These are phyloP conservation scores for Akanthomyces dipterigenus DNA, from an alignment of 2,329 filamentous ascomycete genomes.

Conservation along the genomic window DNA sequence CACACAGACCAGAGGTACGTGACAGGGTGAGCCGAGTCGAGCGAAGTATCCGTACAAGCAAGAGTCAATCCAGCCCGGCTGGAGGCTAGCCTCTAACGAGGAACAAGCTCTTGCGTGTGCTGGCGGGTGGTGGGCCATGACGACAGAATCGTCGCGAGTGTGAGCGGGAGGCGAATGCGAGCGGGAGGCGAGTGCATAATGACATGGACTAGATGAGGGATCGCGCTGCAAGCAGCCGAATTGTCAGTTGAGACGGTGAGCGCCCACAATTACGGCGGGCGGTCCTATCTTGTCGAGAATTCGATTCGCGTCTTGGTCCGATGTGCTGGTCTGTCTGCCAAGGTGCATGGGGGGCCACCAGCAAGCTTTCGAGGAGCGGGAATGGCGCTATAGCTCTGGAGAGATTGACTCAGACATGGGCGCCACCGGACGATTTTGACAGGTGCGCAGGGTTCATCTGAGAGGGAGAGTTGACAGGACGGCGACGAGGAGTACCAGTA, in stretches of 20 bases:
- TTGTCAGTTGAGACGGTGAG: background rate
- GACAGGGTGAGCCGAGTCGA: conserved; percentile 5
- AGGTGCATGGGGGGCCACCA: background rate
- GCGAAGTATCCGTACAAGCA: background rate
- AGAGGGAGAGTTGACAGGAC: background rate
- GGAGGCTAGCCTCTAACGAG: background rate
- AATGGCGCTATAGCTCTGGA: conserved; percentile 10
- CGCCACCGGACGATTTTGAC: conserved; percentile 12
- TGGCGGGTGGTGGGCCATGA: conserved; percentile 7
- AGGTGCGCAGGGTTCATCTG: conserved; percentile 4
- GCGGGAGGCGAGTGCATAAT: background rate
- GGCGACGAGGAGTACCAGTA: background rate
- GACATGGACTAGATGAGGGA: background rate
- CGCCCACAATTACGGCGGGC: conserved; percentile 1
- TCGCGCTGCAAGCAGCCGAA: background rate
- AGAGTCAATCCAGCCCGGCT: background rate
- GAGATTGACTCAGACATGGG: conserved; percentile 12
- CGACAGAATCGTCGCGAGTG: background rate
- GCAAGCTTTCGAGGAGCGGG: conserved; percentile 4
- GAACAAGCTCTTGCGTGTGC: background rate
- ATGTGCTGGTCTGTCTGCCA: conserved; percentile 6
- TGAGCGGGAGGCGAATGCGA: background rate
- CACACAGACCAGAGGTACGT: background rate
- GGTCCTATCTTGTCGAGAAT: background rate
- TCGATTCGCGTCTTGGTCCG: conserved; percentile 8